Conservation (phyloP, 306 rosid species). For the Quercus engelmannii region DNA sequence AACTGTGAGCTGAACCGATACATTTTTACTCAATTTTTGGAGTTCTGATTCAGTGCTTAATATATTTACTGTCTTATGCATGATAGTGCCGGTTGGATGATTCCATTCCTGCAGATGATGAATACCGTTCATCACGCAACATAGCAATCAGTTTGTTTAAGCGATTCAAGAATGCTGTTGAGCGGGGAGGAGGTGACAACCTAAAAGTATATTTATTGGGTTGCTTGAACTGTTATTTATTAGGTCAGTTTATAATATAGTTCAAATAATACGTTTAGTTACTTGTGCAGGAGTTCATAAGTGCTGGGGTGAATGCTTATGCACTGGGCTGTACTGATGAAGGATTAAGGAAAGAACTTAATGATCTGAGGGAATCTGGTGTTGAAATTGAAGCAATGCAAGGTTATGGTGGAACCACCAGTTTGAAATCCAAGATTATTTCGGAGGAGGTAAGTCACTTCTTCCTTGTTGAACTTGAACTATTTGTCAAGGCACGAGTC, state of each 20-base stretch:
- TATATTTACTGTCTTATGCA: background rate
- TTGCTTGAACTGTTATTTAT: conserved; percentile 18
- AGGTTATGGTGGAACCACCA: conserved; percentile 73
- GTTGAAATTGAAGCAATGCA: conserved; percentile 76
- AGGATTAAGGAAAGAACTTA: conserved; percentile 83
- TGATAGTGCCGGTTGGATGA: conserved; percentile 65
- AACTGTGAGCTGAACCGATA: background rate
- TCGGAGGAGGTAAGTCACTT: conserved; percentile 59
- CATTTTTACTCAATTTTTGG: background rate
- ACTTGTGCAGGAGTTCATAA: conserved; percentile 72
- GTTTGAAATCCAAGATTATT: conserved; percentile 80
- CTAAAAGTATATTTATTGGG: conserved; percentile 59
- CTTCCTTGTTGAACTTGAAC: conserved; percentile 7
- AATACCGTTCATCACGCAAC: conserved; percentile 90
- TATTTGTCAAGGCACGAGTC: background rate
- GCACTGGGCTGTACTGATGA: conserved; percentile 97
- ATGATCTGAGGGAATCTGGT: conserved; percentile 74
- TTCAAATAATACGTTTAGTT: conserved; percentile 17
- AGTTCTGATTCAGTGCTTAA: conserved; percentile 13
- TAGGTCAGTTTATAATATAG: background rate
- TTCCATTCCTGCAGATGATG: conserved; percentile 68
- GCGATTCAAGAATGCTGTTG: conserved; percentile 75
- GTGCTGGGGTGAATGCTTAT: conserved; percentile 97
- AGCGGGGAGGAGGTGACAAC: conserved; percentile 93
- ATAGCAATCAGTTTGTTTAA: conserved; percentile 87